Evolutionary conservation across 768 basidiomycete genomes (phyloP), one percentile per base, ranked within the genome.

Genomic region (Cystobasidiopsis lactophilus): DNA sequence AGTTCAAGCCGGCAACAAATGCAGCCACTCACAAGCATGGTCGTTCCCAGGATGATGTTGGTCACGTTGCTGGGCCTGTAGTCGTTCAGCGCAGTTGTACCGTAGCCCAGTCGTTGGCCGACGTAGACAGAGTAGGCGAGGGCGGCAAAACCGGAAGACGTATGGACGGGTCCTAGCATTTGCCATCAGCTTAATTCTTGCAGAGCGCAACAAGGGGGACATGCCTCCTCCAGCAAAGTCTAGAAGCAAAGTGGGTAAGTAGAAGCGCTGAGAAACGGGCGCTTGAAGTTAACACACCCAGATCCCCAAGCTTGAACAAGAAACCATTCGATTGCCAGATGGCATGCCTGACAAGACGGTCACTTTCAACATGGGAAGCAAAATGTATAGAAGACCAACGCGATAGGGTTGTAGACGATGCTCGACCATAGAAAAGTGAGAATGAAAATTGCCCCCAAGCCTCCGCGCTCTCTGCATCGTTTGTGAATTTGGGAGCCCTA

Each of bases 371-470:
- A 47, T 52, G 44, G 2, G n/a, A n/a, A n/a, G n/a, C n/a, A n/a
- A n/a, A n/a, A n/a, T n/a, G n/a, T n/a, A n/a, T n/a, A n/a, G n/a
- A n/a, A n/a, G n/a, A n/a, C n/a, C n/a, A n/a, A n/a, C n/a, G 55
- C 91, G 52, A 96, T 78, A 1, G 88, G 86, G 62, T 91, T 82
- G 67, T 95, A 95, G 16, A 88, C 85, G 53, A 86, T 62, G 0
- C 70, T 71, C 3, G 82, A 83, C 91, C 91, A 96, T 48, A 77
- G 62, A 62, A 95, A 95, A 59, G 86, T 75, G 68, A 95, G 95
- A 52, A 88, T 76, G 57, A 91, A 74, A 37, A 82, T 68, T 1
- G 91, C 91, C 1, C 85, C 80, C 14, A 93, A 73, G 3, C 82
- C 77, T 13, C 75, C 76, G 45, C 86, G 82, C 63, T 96, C 91